A percentile compares a stretch with the other conserved stretches of the same genome.
These are phyloP conservation scores for Globisporangium emineosum DNA, from an alignment of 352 stramenopile species.

Conservation along the genomic window DNA sequence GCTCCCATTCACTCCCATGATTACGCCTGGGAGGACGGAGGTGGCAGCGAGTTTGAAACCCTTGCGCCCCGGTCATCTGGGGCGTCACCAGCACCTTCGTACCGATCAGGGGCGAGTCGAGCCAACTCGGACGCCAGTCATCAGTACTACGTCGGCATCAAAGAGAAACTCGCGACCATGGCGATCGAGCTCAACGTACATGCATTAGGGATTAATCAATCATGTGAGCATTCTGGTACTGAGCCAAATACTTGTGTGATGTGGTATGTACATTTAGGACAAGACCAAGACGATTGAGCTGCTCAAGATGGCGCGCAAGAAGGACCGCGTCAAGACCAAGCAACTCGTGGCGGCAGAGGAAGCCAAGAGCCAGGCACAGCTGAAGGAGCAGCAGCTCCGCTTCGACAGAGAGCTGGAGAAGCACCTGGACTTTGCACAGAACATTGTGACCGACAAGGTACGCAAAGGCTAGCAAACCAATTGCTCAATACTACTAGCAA, in stretches of 20 bases:
- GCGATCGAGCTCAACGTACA: slow-evolving; percentile 75
- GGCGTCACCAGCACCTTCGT: slow-evolving; percentile 26
- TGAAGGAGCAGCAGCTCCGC: slow-evolving; percentile 54
- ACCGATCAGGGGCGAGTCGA: slow-evolving; percentile 31
- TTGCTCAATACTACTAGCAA: no score
- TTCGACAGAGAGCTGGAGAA: slow-evolving; percentile 78
- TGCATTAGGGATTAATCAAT: no score
- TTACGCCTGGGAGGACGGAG: slow-evolving; percentile 30
- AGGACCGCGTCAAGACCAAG: slow-evolving; percentile 66
- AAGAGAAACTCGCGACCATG: slow-evolving; percentile 77
- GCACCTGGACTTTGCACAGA: slow-evolving; percentile 79
- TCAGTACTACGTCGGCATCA: slow-evolving; percentile 68
- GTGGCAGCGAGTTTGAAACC: not conserved
- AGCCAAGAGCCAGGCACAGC: slow-evolving; percentile 41
- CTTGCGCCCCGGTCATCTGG: slow-evolving; percentile 5
- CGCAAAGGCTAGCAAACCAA: not conserved
- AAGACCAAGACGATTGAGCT: slow-evolving; percentile 85
- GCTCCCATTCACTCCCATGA: slow-evolving; percentile 16
- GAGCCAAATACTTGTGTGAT: no score
- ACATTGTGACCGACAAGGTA: slow-evolving; percentile 74
- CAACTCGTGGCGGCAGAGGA: slow-evolving; percentile 48
- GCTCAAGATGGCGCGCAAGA: slow-evolving; percentile 71
- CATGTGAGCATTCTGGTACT: no score
- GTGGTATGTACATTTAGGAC: no score
- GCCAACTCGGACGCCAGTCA: slow-evolving; percentile 33